These are phyloP conservation scores for Claviceps arundinis DNA, from an alignment of 2,329 filamentous ascomycete species.

Conservation along the genomic window DNA sequence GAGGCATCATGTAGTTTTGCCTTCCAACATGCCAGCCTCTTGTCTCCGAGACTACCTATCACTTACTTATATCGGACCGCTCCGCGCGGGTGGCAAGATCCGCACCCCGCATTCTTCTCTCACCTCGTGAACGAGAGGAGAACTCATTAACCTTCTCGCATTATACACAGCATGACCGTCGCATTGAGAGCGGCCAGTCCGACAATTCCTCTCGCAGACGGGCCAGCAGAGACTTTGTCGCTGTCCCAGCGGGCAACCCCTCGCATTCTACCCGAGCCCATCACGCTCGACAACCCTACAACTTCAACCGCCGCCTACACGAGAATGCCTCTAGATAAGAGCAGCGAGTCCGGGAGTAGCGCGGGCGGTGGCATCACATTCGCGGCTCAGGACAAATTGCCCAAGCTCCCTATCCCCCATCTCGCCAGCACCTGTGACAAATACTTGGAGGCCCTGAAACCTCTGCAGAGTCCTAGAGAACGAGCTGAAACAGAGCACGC, in stretches of 20 bases:
- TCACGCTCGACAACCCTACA: conserved; percentile 4
- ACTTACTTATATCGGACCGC: conserved; percentile 79
- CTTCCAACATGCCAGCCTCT: conserved; percentile 52
- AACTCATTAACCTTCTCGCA: neutral
- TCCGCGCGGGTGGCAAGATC: conserved; percentile 70
- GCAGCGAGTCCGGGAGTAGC: conserved; percentile 18
- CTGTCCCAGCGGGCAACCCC: conserved; percentile 21
- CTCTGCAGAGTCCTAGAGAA: conserved; percentile 69
- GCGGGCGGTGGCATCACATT: conserved; percentile 67
- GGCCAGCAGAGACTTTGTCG: conserved; percentile 35
- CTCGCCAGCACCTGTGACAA: conserved; percentile 64
- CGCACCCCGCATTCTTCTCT: conserved; percentile 52
- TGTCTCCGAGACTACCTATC: conserved; percentile 80
- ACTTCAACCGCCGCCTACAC: conserved; percentile 22
- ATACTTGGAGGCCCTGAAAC: conserved; percentile 67
- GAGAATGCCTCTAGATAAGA: conserved; percentile 32
- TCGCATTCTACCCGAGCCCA: conserved; percentile 26
- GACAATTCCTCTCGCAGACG: conserved; percentile 60
- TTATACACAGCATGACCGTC: conserved; percentile 23
- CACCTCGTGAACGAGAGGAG: neutral
- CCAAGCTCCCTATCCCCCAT: conserved; percentile 86
- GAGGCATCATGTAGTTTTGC: conserved; percentile 4
- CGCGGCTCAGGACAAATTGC: conserved; percentile 73
- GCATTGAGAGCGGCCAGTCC: conserved; percentile 33
- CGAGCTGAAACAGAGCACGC: conserved; percentile 71